Base-by-base conservation (phyloP, 805 yeast species). In the Barnettozyma pratensis region DNA sequence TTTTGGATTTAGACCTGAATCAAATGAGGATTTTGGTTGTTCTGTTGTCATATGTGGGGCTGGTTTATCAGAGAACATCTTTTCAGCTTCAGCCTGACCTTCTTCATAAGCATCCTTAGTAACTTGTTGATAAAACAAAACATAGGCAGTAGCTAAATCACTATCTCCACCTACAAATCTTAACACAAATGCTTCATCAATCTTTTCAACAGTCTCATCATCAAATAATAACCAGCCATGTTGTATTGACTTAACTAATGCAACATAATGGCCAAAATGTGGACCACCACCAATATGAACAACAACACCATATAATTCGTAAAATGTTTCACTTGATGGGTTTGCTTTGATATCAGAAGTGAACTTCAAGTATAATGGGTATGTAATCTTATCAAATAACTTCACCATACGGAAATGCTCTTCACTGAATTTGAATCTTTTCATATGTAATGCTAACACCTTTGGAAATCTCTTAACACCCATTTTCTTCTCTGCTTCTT, bases 211-310 rank as follows among this genome's bases (percentile, higher is more conserved):
- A 5, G 94, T 83, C 65, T 94, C 98, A 64, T 94, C 99, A 64
- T 94, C 99, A 68, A 87, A 94, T 49, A 94, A 68, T 31, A 94
- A 69, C 99, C 99, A 94, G 0, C 96, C 91, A 38, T 80, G 78
- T 26, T 77, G 73, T 46, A 78, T 81, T 5, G 90, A 84, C 61
- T 89, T 89, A 51, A 94, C 85, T 5, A 94, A 70, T 0, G 96
- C 77, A 8, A 94, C 92, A 64, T 94, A 94, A 64, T 94, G 99
- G 0, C 99, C 99, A 67, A 91, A 97, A 70, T 89, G 90, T 1
- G 98, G 97, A 0, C 98, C 97, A 4, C 97, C 96, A 6, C 99
- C 99, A 56, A 94, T 82, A 62, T 94, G 99, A 9, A 94, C 90
- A 10, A 94, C 94, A 39, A 92, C 83, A 0, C 92, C 88, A 53